Conservation (phyloP, 1,139 yeast species). For the Pichia sp. region DNA sequence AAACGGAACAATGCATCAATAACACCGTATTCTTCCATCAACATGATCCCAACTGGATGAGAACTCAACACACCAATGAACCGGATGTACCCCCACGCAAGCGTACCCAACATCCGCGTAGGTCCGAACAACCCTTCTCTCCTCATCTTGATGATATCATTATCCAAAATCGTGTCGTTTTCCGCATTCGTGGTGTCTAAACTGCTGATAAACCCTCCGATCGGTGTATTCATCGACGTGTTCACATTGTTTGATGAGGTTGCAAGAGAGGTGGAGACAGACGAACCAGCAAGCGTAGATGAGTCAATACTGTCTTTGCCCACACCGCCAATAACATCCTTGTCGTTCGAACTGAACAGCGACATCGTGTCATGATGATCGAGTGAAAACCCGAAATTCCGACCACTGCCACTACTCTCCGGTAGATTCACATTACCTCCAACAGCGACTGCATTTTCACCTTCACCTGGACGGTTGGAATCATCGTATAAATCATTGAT, state of each 20-base stretch:
- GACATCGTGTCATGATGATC: constrained; percentile 2
- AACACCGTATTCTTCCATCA: constrained; percentile 80
- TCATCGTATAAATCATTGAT: neutral
- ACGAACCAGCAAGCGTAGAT: neutral
- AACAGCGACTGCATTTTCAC: neutral
- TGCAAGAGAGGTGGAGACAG: too few relatives aligned
- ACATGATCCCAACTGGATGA: constrained; percentile 57
- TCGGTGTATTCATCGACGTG: neutral
- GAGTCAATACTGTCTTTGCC: constrained; percentile 33
- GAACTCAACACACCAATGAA: constrained; percentile 72
- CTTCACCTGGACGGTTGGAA: neutral
- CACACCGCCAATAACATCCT: constrained; percentile 60
- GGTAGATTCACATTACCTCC: too few relatives aligned
- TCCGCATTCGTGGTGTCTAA: too few relatives aligned
- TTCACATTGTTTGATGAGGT: neutral
- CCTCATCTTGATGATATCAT: neutral
- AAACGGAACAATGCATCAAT: constrained; percentile 53
- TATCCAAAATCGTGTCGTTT: neutral
- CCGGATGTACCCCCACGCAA: constrained; percentile 74
- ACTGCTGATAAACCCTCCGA: constrained; percentile 61
- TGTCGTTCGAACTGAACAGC: neutral
- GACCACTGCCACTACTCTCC: neutral
- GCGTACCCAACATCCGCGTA: constrained; percentile 57
- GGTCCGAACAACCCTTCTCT: constrained; percentile 72
- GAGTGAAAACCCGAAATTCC: neutral